Conservation (phyloP, 345 rosid species). For the Arabis alpina region DNA sequence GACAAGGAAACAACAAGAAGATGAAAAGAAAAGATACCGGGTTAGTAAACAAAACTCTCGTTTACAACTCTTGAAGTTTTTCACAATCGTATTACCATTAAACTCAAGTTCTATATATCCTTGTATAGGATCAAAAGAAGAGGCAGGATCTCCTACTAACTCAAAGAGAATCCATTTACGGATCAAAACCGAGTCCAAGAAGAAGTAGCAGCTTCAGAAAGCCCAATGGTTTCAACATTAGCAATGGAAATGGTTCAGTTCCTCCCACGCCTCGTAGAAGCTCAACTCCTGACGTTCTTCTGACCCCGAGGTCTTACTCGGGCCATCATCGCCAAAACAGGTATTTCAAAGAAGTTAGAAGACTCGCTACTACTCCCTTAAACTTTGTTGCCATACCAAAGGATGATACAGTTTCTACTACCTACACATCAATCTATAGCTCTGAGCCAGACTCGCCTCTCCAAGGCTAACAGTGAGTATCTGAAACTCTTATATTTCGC, state of each 20-base stretch:
- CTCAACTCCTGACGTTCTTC: conserved; percentile 81
- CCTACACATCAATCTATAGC: conserved; percentile 80
- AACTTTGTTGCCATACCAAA: conserved; percentile 86
- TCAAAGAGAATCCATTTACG: conserved; percentile 87
- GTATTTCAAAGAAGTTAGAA: conserved; percentile 82
- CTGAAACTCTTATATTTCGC: too few species aligned
- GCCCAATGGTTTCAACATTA: conserved; percentile 63
- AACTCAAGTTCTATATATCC: background rate
- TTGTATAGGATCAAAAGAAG: conserved; percentile 89
- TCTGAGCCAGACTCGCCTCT: conserved; percentile 90
- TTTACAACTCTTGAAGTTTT: background rate
- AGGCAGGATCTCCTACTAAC: conserved; percentile 84
- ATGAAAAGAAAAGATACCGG: conserved; percentile 85
- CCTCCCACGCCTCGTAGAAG: conserved; percentile 85
- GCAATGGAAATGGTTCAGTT: conserved; percentile 89
- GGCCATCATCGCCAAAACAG: conserved; percentile 77
- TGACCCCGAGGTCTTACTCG: conserved; percentile 89
- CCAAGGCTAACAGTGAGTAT: conserved; percentile 48
- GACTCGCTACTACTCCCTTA: conserved; percentile 76
- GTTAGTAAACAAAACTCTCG: conserved; percentile 42
- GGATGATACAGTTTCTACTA: conserved; percentile 79
- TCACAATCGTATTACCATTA: background rate
- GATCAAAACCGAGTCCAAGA: conserved; percentile 94
- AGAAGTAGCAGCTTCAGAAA: conserved; percentile 86
- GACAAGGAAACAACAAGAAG: conserved; percentile 80